These are phyloP conservation scores for Boletus edulis DNA, from an alignment of 768 basidiomycete species.

Conservation along the genomic window DNA sequence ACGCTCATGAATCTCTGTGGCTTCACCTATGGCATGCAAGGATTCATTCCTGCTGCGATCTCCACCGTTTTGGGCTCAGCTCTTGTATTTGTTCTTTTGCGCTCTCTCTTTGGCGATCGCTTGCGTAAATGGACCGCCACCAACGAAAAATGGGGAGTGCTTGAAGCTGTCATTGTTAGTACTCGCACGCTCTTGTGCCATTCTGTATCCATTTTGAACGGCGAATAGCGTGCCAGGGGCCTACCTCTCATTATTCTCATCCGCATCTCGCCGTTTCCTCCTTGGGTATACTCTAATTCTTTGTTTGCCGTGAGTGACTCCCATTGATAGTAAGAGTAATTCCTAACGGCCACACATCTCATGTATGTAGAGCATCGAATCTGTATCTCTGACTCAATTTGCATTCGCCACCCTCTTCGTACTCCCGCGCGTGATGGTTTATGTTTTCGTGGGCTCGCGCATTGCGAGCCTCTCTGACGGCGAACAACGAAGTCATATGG, in stretches of 20 bases:
- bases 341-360: conserved; percentile 1
- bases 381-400: conserved; percentile 76
- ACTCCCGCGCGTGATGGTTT: conserved; percentile 68
- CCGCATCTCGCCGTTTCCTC: conserved; percentile 78
- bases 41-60: conserved; percentile 62
- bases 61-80: conserved; percentile 66
- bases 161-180: conserved; percentile 72
- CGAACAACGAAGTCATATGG: conserved; percentile 71
- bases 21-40: conserved; percentile 80
- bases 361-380: conserved; percentile 57
- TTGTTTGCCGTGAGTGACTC: conserved; percentile 64
- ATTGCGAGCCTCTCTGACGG: conserved; percentile 77
- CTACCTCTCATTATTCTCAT: conserved; percentile 81
- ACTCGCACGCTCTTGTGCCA: neutral
- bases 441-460: conserved; percentile 76
- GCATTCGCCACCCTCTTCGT: conserved; percentile 66
- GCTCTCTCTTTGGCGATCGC: conserved; percentile 53
- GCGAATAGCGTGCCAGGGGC: conserved; percentile 62
- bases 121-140: conserved; percentile 58
- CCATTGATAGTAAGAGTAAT: neutral
- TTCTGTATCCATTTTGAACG: neutral
- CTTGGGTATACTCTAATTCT: conserved; percentile 85
- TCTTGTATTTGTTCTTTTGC: conserved; percentile 57
- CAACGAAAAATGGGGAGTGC: conserved; percentile 73
- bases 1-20: conserved; percentile 60